Conservation (phyloP, 75 land plant species). For the Cupressus sempervirens region DNA sequence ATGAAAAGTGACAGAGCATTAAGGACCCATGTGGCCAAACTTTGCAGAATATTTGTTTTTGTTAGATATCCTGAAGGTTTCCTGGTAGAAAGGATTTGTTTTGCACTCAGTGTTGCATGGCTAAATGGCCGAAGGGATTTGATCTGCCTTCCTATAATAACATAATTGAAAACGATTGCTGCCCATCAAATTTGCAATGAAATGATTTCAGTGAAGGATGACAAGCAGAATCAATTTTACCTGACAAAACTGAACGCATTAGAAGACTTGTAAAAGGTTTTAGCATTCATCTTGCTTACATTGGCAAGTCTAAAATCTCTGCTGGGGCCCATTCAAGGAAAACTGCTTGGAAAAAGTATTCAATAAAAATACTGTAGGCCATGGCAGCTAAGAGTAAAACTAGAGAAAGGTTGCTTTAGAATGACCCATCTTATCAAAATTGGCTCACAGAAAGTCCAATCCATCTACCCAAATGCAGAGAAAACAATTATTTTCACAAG, state of each 20-base stretch:
- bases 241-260: background rate
- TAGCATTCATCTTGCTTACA: background rate
- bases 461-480: background rate
- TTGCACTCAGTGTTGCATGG: background rate
- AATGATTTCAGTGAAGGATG: background rate
- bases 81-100: background rate
- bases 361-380: background rate
- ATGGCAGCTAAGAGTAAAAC: background rate
- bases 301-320: background rate
- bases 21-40: constrained; percentile 1
- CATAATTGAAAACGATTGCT: background rate
- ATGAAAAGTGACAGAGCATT: background rate
- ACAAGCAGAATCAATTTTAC: background rate
- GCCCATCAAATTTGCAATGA: background rate
- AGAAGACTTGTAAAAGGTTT: background rate
- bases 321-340: background rate
- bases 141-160: background rate
- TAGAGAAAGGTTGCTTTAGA: background rate
- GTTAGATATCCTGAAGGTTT: background rate
- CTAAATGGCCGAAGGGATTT: background rate
- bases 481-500: background rate
- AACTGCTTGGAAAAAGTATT: background rate
- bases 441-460: background rate
- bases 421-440: background rate
- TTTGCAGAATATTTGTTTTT: background rate